These are phyloP conservation scores for Olyra latifolia DNA, from an alignment of 176 grass and related monocot species.

Conservation along the genomic window DNA sequence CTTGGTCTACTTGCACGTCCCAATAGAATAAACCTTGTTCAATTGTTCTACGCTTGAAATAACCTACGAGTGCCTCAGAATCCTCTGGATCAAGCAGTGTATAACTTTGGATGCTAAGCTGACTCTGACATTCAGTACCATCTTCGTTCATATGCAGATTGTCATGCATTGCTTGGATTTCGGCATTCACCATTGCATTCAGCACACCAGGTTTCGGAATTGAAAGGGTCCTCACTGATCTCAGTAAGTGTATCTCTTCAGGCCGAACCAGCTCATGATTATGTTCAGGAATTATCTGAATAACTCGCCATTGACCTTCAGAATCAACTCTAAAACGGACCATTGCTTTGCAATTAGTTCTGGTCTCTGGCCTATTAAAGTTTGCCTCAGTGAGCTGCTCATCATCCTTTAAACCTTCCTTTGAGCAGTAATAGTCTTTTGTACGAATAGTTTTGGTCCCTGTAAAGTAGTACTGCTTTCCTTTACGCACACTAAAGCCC, in stretches of 20 bases:
- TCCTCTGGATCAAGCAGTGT: constrained; percentile 64
- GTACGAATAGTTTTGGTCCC: constrained; percentile 71
- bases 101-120: constrained; percentile 56
- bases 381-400: constrained; percentile 68
- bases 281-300: constrained; percentile 74
- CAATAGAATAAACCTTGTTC: constrained; percentile 74
- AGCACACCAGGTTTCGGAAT: constrained; percentile 65
- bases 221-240: constrained; percentile 76
- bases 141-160: constrained; percentile 44
- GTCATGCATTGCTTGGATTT: constrained; percentile 61
- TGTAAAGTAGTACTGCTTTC: constrained; percentile 82
- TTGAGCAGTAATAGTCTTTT: constrained; percentile 92
- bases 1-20: constrained; percentile 71
- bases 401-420: constrained; percentile 81
- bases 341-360: constrained; percentile 87
- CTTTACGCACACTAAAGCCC: constrained; percentile 85
- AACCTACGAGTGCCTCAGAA: constrained; percentile 44
- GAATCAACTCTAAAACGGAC: constrained; percentile 76
- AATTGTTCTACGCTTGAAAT: constrained; percentile 63
- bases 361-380: constrained; percentile 66
- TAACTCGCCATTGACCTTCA: constrained; percentile 73
- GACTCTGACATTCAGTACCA: constrained; percentile 46
- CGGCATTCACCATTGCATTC: constrained; percentile 72
- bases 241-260: constrained; percentile 71
- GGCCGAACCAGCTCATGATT: constrained; percentile 72